These are phyloP conservation scores for Vicia faba DNA, from an alignment of 306 rosid species.

Conservation along the genomic window DNA sequence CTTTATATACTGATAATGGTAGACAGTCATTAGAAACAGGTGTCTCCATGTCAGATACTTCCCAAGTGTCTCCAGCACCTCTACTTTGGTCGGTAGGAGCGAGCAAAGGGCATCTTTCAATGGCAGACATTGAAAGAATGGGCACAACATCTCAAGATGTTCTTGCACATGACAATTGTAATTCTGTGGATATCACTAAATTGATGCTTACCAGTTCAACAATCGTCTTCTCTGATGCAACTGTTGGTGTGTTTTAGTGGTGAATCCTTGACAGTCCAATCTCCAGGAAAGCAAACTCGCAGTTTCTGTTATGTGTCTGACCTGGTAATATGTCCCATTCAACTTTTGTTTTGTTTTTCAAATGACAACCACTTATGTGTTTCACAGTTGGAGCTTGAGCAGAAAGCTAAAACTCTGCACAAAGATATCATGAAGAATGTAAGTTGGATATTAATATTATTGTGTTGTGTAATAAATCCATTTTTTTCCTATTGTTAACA, in stretches of 20 bases:
- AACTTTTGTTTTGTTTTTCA: slow-evolving; percentile 27
- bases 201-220: slow-evolving; percentile 10
- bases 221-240: neutral
- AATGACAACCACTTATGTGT: slow-evolving; percentile 44
- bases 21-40: too few species aligned
- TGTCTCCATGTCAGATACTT: too few species aligned
- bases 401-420: slow-evolving; percentile 72
- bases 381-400: slow-evolving; percentile 69
- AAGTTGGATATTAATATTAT: slow-evolving; percentile 38
- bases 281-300: slow-evolving; percentile 87
- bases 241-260: slow-evolving; percentile 54
- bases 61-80: too few species aligned
- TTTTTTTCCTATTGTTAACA: slow-evolving; percentile 7
- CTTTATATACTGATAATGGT: too few species aligned
- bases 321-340: slow-evolving; percentile 52
- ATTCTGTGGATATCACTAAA: too few species aligned
- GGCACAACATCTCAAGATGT: too few species aligned
- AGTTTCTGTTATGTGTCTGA: slow-evolving; percentile 86
- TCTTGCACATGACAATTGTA: too few species aligned
- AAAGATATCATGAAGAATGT: slow-evolving; percentile 74
- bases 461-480: slow-evolving; percentile 22
- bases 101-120: too few species aligned
- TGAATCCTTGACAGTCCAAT: slow-evolving; percentile 77
- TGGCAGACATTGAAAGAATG: too few species aligned
- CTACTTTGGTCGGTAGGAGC: too few species aligned